A percentile compares a stretch with the other conserved stretches of the same genome.
phyloP scores from a whole-genome alignment of 805 yeast genomes.

The Jamesozyma piceae region DNA sequence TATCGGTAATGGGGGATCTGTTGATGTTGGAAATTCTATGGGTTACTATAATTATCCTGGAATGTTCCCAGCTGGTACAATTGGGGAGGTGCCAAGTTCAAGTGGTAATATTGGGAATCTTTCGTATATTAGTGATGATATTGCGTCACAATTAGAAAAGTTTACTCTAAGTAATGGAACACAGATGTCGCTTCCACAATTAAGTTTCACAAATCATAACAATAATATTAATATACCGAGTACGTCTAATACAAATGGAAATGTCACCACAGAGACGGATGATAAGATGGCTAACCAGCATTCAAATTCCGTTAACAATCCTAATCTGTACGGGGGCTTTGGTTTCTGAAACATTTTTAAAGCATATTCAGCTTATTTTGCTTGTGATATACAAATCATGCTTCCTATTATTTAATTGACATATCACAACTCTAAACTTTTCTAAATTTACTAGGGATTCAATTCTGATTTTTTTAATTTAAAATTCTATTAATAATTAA shows the following conservation, averaged over 20 bases:
- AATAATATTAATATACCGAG: neutral
- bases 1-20: constrained; percentile 1
- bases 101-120: constrained; percentile 9
- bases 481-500: too few relatives aligned
- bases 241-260: neutral
- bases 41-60: constrained; percentile 27
- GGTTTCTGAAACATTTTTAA: too few relatives aligned
- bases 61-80: constrained; percentile 18
- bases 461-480: too few relatives aligned
- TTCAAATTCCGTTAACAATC: neutral
- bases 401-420: too few relatives aligned
- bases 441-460: too few relatives aligned
- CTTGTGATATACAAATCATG: too few relatives aligned
- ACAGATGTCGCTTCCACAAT: constrained; percentile 25
- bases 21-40: neutral
- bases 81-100: neutral
- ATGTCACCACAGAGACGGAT: neutral
- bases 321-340: too few relatives aligned
- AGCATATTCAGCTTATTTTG: too few relatives aligned
- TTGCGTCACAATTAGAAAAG: constrained; percentile 25
- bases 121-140: constrained; percentile 17
- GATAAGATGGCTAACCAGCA: neutral
- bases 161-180: constrained; percentile 23
- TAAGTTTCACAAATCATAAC: constrained; percentile 20
- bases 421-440: too few relatives aligned